These are phyloP conservation scores for Mycena vulgaris DNA, from an alignment of 768 basidiomycete species.

Conservation along the genomic window DNA sequence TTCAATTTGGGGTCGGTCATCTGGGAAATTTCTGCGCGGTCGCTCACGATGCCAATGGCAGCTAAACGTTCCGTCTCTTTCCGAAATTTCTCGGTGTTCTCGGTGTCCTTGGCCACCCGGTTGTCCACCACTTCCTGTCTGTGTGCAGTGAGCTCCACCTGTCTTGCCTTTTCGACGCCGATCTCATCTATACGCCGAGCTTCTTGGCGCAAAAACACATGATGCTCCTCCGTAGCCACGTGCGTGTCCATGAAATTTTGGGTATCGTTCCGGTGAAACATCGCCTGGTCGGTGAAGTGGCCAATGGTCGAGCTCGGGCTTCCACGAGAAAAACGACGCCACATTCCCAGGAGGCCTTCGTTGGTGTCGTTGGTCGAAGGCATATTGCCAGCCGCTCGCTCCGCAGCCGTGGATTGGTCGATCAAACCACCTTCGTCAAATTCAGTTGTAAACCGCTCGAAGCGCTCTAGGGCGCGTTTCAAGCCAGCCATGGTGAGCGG, in stretches of 20 bases:
- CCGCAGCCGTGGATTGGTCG: background rate
- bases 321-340: constrained; percentile 4
- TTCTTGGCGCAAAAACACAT: constrained; percentile 6
- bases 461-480: background rate
- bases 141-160: constrained; percentile 1
- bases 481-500: background rate
- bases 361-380: constrained; percentile 6
- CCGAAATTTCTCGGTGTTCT: background rate
- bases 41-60: background rate
- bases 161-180: background rate
- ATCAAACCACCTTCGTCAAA: background rate
- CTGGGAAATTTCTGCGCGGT: background rate
- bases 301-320: constrained; percentile 12
- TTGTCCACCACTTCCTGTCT: background rate
- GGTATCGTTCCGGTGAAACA: constrained; percentile 11
- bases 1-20: no score
- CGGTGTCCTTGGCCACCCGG: background rate
- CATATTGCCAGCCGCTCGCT: background rate
- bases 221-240: background rate
- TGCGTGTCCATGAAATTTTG: background rate
- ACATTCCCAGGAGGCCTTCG: constrained; percentile 17
- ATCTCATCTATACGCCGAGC: constrained; percentile 3
- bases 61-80: background rate
- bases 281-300: constrained; percentile 7
- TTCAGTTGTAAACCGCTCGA: background rate